Percentiles rank a stretch among this genome's conserved stretches.
These are phyloP conservation scores for Candida glaebosa DNA, from an alignment of 805 yeast genomes.

Conservation along the genomic window DNA sequence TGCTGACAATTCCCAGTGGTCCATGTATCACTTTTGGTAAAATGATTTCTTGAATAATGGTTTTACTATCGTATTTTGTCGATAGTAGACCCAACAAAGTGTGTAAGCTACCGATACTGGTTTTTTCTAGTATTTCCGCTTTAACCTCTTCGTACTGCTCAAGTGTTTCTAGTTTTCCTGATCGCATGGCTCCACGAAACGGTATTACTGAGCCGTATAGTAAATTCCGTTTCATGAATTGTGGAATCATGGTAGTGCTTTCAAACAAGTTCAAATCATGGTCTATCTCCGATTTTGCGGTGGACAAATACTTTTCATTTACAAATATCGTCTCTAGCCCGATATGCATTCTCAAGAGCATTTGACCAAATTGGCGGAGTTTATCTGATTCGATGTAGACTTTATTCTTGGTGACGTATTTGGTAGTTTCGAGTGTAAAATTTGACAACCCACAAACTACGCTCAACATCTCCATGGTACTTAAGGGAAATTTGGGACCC, in stretches of 20 bases:
- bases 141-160: conserved; percentile 9
- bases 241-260: conserved; percentile 18
- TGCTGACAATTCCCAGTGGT: conserved; percentile 26
- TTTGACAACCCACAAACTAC: conserved; percentile 30
- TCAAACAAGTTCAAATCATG: conserved; percentile 19
- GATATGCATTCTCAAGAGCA: conserved; percentile 20
- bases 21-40: conserved; percentile 25
- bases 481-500: conserved; percentile 21
- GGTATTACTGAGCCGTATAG: conserved; percentile 29
- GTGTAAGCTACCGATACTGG: conserved; percentile 35
- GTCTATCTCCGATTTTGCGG: conserved; percentile 24
- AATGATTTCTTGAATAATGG: conserved; percentile 17
- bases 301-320: conserved; percentile 25
- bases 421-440: conserved; percentile 8
- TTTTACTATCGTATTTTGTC: conserved; percentile 23
- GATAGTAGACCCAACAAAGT: conserved; percentile 35
- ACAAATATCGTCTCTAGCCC: conserved; percentile 25
- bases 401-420: background rate
- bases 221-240: conserved; percentile 29
- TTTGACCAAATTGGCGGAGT: conserved; percentile 26
- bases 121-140: conserved; percentile 15
- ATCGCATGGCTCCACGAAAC: conserved; percentile 24
- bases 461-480: conserved; percentile 22
- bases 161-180: conserved; percentile 11
- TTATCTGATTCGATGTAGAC: conserved; percentile 12